Evolutionary conservation across 2,329 filamentous ascomycete genomes (phyloP).

Genomic region (Beauveria rudraprayagi): DNA sequence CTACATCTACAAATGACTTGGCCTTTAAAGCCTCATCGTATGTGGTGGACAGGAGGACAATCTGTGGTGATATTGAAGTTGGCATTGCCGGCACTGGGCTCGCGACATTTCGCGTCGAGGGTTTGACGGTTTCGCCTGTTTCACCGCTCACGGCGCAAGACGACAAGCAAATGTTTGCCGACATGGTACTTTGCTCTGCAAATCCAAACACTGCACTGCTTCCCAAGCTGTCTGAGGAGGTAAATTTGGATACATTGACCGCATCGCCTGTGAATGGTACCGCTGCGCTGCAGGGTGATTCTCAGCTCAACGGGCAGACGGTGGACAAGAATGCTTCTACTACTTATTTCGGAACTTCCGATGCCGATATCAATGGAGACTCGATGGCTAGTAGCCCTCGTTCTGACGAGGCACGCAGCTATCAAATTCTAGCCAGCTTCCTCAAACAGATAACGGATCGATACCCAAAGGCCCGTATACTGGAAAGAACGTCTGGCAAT

Average conservation of each 20-base stretch:
- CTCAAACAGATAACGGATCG: slow-evolving; percentile 8
- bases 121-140: not conserved
- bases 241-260: not conserved
- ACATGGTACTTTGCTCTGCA: not conserved
- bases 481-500: not conserved
- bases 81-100: not conserved
- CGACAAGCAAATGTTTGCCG: slow-evolving; percentile 4
- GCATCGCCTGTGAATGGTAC: not conserved
- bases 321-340: not conserved
- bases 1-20: not conserved
- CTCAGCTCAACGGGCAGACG: too few relatives aligned
- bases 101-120: not conserved
- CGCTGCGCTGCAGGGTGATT: not conserved
- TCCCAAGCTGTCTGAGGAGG: not conserved
- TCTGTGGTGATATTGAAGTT: not conserved
- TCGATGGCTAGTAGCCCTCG: not conserved
- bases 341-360: too few relatives aligned
- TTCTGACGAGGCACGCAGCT: not conserved
- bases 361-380: not conserved
- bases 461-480: not conserved
- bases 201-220: not conserved
- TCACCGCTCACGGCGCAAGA: not conserved
- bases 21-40: not conserved
- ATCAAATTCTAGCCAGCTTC: not conserved
- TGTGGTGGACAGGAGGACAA: not conserved